phyloP scores from a whole-genome alignment of 2,329 filamentous ascomycete genomes.

The Fusarium camptoceras region DNA sequence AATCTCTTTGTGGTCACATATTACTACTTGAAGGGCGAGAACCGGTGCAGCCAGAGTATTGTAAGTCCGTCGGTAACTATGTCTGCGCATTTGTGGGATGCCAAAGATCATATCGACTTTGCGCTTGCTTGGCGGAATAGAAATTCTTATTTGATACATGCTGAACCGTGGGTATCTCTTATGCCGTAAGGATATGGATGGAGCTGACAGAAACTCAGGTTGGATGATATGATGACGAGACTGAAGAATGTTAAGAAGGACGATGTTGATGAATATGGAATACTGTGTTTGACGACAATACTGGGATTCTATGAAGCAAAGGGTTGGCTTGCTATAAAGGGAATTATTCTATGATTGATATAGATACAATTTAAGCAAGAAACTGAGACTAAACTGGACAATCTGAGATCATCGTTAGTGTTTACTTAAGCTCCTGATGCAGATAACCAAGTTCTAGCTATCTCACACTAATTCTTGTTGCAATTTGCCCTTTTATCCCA shows the following conservation, averaged over 20 bases:
- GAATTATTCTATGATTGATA: background rate
- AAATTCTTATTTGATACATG: background rate
- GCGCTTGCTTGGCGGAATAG: background rate
- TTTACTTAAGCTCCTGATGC: background rate
- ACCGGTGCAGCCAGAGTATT: background rate
- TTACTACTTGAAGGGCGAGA: constrained; percentile 6
- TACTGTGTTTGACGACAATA: background rate
- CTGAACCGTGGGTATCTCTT: accelerated
- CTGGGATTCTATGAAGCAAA: constrained; percentile 5
- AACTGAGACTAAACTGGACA: accelerated
- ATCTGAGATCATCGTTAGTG: background rate
- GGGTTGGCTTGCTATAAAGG: constrained; percentile 4
- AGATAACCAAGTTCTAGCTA: no score
- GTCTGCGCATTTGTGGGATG: constrained; percentile 8
- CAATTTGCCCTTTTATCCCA: no score
- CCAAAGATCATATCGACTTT: constrained; percentile 5
- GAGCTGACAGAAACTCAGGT: background rate
- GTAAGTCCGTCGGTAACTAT: constrained; percentile 2
- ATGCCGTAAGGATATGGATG: background rate
- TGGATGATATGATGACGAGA: background rate
- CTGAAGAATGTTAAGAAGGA: background rate
- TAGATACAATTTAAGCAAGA: background rate
- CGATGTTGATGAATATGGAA: constrained; percentile 2
- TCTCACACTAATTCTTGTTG: no score
- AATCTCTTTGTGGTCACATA: constrained; percentile 9